Base-by-base conservation (phyloP, 176 grass and related monocot species). In the Oropetium thomaeum region DNA sequence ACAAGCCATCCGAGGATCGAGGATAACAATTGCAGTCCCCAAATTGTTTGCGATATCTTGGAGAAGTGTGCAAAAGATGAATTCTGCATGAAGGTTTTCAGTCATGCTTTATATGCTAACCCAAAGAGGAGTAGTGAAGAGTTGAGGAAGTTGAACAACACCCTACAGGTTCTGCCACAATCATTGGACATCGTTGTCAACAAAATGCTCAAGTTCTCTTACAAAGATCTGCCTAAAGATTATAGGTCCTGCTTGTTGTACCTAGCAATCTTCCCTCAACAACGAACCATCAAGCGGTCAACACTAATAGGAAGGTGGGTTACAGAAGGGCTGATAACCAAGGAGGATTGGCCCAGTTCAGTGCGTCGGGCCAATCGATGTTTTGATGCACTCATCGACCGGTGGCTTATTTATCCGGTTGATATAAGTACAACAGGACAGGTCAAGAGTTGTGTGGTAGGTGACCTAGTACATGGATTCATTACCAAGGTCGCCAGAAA, bases 31-130 rank as follows among this genome's bases (percentile, higher is more conserved):
- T 31, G 16, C 10, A 17, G 7, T 4, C 26, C 20, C 37, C 5
- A 37, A 0, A 49, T 73, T 11, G 1, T 48, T 3, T n/a, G 5
- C 4, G 60, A 43, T 1, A 80, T 85, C 10, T 12, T 73, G 15
- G 17, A 26, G 0, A 19, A 25, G 4, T 80, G 82, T 17, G 13
- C 38, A 0, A 8, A 14, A 14, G 0, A 54, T 65, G 75, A 55
- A 2, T 47, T 80, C 6, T 71, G 68, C 35, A 80, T 85, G 76
- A 85, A 71, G 34, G 43, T 64, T 7, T 78, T 85, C 2, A 4
- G 16, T 8, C 75, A 66, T 42, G 20, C 60, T 11, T 1, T 85
- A 0, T 16, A 71, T 7, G 17, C 25, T 19, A 85, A 66, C 0
- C 75, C 75, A 15, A 73, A 45, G 1, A 55, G 61, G 16, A 80